Evolutionary conservation across 192 early-diverging fungal species (phyloP).

Genomic region (Gryganskiella cystojenkinii): DNA sequence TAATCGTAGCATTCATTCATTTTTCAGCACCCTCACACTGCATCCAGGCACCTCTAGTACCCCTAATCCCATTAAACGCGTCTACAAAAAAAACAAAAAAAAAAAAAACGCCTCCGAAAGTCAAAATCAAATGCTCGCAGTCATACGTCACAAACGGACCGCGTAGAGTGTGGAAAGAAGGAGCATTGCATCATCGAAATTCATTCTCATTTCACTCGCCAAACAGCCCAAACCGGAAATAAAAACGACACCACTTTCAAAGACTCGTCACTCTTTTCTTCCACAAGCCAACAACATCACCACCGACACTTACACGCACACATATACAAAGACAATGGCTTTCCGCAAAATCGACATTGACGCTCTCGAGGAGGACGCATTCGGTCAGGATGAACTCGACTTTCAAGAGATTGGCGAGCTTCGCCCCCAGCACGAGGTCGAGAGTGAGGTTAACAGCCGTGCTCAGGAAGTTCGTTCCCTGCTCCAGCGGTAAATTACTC

Average conservation of each 20-base stretch:
- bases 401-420: conserved; percentile 54
- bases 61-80: not conserved
- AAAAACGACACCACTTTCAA: no score
- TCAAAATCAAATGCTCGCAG: no score
- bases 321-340: conserved; percentile 58
- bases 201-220: not conserved
- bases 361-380: conserved; percentile 52
- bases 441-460: conserved; percentile 65
- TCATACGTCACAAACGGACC: no score
- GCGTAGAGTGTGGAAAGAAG: no score
- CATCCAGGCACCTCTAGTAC: not conserved
- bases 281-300: not conserved
- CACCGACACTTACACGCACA: not conserved
- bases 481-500: conserved; percentile 60
- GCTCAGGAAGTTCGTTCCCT: conserved; percentile 70
- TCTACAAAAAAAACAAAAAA: not conserved
- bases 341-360: conserved; percentile 79
- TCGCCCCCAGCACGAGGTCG: conserved; percentile 57
- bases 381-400: conserved; percentile 49
- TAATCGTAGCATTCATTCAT: not conserved
- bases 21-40: no score
- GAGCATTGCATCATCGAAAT: not conserved
- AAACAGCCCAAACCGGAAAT: no score
- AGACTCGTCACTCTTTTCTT: not conserved
- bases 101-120: not conserved